Evolutionary conservation across 805 yeast species (phyloP).

Genomic region (Kluyveromyces starmeri): DNA sequence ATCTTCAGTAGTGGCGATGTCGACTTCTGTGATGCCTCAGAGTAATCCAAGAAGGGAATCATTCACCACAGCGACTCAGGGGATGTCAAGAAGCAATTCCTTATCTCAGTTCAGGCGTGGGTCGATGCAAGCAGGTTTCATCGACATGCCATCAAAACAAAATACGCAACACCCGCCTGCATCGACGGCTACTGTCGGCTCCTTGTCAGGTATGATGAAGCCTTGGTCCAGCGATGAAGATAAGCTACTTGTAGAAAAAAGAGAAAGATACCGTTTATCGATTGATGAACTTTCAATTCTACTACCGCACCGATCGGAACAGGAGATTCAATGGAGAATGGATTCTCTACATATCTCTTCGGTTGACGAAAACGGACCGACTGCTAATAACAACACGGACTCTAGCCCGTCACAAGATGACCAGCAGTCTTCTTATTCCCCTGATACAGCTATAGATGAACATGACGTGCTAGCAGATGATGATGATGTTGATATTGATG

Average conservation of each 20-base stretch:
- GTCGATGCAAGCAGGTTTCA: constrained; percentile 6
- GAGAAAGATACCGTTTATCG: constrained; percentile 50
- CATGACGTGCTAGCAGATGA: constrained; percentile 8
- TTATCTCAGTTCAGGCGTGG: constrained; percentile 6
- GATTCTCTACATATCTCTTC: constrained; percentile 29
- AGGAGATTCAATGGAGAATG: constrained; percentile 61
- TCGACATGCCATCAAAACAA: constrained; percentile 7
- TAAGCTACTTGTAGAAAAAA: constrained; percentile 45
- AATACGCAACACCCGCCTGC: neutral
- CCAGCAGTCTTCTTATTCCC: constrained; percentile 6
- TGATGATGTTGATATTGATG: constrained; percentile 12
- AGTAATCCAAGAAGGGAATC: constrained; percentile 10
- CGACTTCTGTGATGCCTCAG: constrained; percentile 11
- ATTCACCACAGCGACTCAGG: constrained; percentile 5
- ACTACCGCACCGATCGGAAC: constrained; percentile 63
- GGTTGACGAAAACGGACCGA: neutral
- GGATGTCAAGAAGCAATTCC: constrained; percentile 9
- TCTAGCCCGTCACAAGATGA: constrained; percentile 1
- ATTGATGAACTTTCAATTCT: constrained; percentile 66
- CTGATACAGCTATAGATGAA: constrained; percentile 18
- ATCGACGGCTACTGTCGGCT: neutral
- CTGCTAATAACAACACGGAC: neutral
- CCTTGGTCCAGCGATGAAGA: constrained; percentile 61
- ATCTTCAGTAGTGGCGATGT: constrained; percentile 21
- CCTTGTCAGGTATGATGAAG: constrained; percentile 6